A percentile compares a stretch with the other conserved stretches of the same genome.
These are phyloP conservation scores for Wallacemonas sp. DNA, from an alignment of 208 protist genomes.

Conservation along the genomic window DNA sequence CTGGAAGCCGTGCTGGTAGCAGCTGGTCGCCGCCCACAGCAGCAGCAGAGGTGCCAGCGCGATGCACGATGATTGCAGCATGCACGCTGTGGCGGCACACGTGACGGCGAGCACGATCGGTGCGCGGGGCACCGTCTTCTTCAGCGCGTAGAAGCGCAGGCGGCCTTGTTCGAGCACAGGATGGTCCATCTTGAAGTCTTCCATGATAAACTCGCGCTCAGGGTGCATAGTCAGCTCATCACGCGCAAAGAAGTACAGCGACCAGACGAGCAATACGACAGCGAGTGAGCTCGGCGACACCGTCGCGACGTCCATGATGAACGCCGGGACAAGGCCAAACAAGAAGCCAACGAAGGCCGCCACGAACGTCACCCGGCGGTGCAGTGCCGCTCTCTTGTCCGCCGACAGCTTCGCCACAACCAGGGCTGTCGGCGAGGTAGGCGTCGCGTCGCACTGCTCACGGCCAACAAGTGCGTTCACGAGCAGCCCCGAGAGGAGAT, in stretches of 20 bases:
- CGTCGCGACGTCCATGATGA: constrained; percentile 40
- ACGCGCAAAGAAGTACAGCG: constrained; percentile 8
- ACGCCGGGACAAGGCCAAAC: constrained; percentile 27
- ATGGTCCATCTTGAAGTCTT: constrained; percentile 19
- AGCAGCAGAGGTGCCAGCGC: constrained; percentile 15
- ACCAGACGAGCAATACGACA: constrained; percentile 18
- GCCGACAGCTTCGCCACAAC: background rate
- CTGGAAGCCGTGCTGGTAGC: constrained; percentile 35
- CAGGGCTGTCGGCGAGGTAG: background rate
- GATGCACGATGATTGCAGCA: constrained; percentile 18
- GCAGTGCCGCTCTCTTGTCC: background rate
- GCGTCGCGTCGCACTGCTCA: background rate
- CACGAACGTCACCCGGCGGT: background rate
- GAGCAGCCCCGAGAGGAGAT: background rate
- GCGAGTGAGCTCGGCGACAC: constrained; percentile 28
- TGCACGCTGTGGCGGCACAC: constrained; percentile 5
- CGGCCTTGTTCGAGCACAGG: constrained; percentile 21
- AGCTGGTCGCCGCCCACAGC: constrained; percentile 30
- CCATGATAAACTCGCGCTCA: background rate
- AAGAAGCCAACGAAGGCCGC: constrained; percentile 7
- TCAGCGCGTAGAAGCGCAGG: constrained; percentile 21
- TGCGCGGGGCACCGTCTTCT: constrained; percentile 3
- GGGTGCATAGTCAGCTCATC: constrained; percentile 27
- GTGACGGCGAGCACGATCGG: constrained; percentile 11
- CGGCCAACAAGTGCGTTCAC: background rate